Percentiles rank a stretch among this genome's conserved stretches.
Evolutionary conservation across 2,329 filamentous ascomycete species (phyloP).

Genomic region (Arachnomyces sp.): DNA sequence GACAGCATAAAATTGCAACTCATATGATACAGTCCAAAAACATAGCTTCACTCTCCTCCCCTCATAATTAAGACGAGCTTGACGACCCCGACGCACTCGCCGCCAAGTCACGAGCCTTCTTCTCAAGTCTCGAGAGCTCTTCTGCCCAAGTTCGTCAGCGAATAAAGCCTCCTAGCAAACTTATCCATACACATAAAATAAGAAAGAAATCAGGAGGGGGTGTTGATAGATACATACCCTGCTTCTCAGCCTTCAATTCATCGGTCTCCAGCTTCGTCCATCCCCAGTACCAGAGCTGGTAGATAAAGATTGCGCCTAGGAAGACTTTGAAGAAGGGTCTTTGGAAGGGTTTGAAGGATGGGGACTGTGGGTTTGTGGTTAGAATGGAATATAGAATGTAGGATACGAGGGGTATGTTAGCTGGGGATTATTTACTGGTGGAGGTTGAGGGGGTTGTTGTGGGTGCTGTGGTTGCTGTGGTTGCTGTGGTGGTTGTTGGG

Average conservation of each 20-base stretch:
- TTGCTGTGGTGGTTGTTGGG: not conserved
- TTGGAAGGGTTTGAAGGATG: slow-evolving; percentile 31
- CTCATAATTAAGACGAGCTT: slow-evolving; percentile 14
- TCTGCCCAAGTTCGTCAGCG: slow-evolving; percentile 3
- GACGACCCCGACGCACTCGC: slow-evolving; percentile 19
- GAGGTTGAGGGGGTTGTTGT: not conserved
- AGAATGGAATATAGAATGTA: slow-evolving; percentile 6
- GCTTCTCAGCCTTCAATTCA: slow-evolving; percentile 34
- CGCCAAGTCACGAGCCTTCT: slow-evolving; percentile 12
- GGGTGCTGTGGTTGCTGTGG: not conserved
- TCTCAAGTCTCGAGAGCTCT: slow-evolving; percentile 8
- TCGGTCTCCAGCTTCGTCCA: slow-evolving; percentile 42
- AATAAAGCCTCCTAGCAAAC: not conserved
- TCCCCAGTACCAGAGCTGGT: slow-evolving; percentile 40
- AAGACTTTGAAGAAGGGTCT: slow-evolving; percentile 42
- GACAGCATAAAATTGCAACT: not conserved
- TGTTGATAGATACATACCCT: slow-evolving; percentile 28
- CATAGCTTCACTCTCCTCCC: not conserved
- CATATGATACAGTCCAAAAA: slow-evolving; percentile 5
- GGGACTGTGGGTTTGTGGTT: slow-evolving; percentile 28
- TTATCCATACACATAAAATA: not conserved
- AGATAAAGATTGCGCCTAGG: slow-evolving; percentile 40
- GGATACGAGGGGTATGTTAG: not conserved
- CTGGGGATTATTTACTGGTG: not conserved
- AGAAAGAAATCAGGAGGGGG: not conserved